Conservation (phyloP, 108 stramenopile species). For the Cyclotella atomus region DNA sequence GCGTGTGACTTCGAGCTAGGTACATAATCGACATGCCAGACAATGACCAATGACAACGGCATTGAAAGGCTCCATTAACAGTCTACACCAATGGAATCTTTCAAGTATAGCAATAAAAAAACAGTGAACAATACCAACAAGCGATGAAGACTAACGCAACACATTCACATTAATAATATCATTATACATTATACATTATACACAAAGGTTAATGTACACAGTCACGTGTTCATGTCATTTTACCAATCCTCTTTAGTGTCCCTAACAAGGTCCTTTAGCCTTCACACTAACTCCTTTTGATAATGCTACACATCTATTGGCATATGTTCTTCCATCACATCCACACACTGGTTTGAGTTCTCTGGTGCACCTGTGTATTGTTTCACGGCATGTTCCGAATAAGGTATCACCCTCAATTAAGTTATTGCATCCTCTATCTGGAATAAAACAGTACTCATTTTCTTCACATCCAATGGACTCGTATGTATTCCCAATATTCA, state of each 20-base stretch:
- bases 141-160: no score
- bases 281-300: not conserved
- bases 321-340: conserved; percentile 2
- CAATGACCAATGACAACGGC: no score
- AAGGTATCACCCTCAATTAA: not conserved
- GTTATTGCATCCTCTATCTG: not conserved
- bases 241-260: no score
- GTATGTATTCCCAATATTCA: not conserved
- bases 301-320: not conserved
- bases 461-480: not conserved
- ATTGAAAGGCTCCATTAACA: no score
- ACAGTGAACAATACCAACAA: no score
- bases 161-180: no score
- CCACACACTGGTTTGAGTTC: conserved; percentile 3
- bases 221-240: no score
- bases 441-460: not conserved
- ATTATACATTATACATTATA: no score
- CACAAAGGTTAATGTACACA: not conserved
- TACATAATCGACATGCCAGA: no score
- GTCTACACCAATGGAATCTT: no score
- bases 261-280: not conserved
- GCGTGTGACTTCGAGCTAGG: no score
- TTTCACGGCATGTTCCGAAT: not conserved
- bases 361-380: not conserved
- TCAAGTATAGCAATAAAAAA: no score